Evolutionary conservation across 2,329 filamentous ascomycete species (phyloP).

Genomic region (Botrytis deweyae): DNA sequence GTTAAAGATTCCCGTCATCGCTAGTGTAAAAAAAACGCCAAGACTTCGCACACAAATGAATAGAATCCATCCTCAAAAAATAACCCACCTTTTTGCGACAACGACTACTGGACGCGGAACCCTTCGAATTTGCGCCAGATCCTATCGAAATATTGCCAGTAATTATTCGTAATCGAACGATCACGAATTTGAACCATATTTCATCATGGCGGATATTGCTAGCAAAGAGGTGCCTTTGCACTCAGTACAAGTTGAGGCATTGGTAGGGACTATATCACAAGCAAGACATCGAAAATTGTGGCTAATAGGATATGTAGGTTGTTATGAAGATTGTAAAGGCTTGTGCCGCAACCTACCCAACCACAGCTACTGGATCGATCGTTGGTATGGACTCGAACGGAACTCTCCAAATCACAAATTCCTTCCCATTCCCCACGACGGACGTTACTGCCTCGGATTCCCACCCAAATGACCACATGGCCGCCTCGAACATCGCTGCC

Average conservation of each 20-base stretch:
- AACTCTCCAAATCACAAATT: constrained; percentile 87
- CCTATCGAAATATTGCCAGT: constrained; percentile 4
- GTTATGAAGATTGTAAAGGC: constrained; percentile 99
- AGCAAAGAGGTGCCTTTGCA: constrained; percentile 71
- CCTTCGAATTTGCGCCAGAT: constrained; percentile 2
- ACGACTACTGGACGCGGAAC: constrained; percentile 20
- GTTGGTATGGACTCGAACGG: constrained; percentile 89
- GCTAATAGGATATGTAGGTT: constrained; percentile 55
- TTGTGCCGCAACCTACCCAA: constrained; percentile 83
- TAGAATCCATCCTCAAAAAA: constrained; percentile 22
- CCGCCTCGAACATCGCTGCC: constrained; percentile 72
- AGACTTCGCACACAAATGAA: constrained; percentile 24
- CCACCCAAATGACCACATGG: constrained; percentile 67
- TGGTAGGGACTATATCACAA: constrained; percentile 61
- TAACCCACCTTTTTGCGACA: constrained; percentile 22
- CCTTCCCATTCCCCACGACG: constrained; percentile 86
- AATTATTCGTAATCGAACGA: neutral
- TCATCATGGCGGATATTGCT: constrained; percentile 56
- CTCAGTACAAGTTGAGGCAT: constrained; percentile 89
- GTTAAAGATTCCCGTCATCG: constrained; percentile 13
- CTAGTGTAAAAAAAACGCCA: constrained; percentile 20
- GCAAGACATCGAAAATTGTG: constrained; percentile 33
- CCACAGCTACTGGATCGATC: constrained; percentile 82
- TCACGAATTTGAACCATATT: constrained; percentile 15
- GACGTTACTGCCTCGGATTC: constrained; percentile 67